These are phyloP conservation scores for Kwoniella heveanensis DNA, from an alignment of 768 basidiomycete genomes.

Conservation along the genomic window DNA sequence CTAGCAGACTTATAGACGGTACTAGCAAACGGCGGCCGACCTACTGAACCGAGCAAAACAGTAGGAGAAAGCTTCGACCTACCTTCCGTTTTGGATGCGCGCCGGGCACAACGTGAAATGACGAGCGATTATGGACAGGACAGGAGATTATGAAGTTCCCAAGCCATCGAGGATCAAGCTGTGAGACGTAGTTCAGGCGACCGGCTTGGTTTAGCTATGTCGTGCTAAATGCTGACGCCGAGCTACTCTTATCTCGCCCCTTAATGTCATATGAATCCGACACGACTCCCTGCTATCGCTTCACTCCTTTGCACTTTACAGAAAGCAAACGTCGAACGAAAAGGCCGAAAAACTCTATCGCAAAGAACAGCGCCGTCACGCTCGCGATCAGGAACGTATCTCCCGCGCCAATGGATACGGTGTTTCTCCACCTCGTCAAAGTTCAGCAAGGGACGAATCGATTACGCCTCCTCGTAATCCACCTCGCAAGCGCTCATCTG, in stretches of 20 bases:
- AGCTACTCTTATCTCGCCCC: too few species aligned
- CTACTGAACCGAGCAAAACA: too few species aligned
- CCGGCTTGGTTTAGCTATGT: too few species aligned
- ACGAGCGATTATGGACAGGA: background rate
- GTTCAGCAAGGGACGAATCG: constrained; percentile 30
- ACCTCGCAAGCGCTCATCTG: constrained; percentile 3
- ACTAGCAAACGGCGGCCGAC: too few species aligned
- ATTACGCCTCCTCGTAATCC: constrained; percentile 48
- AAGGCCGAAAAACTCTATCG: constrained; percentile 37
- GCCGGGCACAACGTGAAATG: too few species aligned
- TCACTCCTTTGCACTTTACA: constrained; percentile 2
- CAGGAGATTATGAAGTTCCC: background rate
- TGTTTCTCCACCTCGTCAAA: constrained; percentile 44
- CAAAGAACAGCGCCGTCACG: constrained; percentile 36
- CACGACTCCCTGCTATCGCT: too few species aligned
- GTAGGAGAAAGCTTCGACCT: too few species aligned
- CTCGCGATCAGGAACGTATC: constrained; percentile 35
- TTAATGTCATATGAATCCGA: too few species aligned
- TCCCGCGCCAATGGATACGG: constrained; percentile 48
- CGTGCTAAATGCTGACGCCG: too few species aligned
- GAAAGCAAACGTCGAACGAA: constrained; percentile 50
- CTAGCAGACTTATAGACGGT: too few species aligned
- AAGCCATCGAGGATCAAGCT: background rate
- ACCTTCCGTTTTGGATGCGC: too few species aligned
- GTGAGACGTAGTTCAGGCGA: background rate